Evolutionary conservation across 306 rosid genomes (phyloP), one percentile per base, ranked within the genome.

Genomic region (Datisca glomerata): DNA sequence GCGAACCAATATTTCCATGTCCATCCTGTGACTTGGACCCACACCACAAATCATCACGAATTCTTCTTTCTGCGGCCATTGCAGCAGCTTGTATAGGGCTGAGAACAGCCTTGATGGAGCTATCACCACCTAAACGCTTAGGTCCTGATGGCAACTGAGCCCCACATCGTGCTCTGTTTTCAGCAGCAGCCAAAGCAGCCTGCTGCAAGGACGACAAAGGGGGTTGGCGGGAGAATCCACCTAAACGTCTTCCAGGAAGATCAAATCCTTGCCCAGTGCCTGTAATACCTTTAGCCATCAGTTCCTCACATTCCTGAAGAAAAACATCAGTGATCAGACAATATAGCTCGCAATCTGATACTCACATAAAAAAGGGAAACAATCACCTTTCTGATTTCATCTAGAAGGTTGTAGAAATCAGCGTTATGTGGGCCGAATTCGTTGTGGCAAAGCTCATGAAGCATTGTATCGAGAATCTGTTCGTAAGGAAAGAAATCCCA

Each of bases 21-120:
- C 55, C 19, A 20, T n/a, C 47, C 17, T 12, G 4, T 35, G 65
- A 45, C 45, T 68, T 61, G 58, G 70, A 76, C 34, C 77, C 77
- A 55, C 85, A 76, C 85, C 85, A 76, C 46, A 58, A 32, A 57
- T 76, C 85, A 62, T 72, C 85, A 15, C 57, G 73, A 40, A 68
- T 45, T 68, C 85, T 65, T 64, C 77, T 65, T 61, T 76, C 77
- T 45, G 80, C 80, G 18, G 80, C 80, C 80, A 66, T 70, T 22
- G 79, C 79, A 33, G 76, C 76, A 60, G 85, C 79, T 61, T 76
- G 85, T 53, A 72, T 44, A 18, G 85, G 85, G 59, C 76, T 72
- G 44, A 76, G 51, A 63, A 58, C 61, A 6, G 56, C 57, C 59
- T 67, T 70, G 24, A 75, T 70, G 65, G 29, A 43, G 41, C 24